A percentile compares a stretch with the other conserved stretches of the same genome.
These are phyloP conservation scores for Geopyxis carbonaria DNA, from an alignment of 495 filamentous ascomycete species.

Conservation along the genomic window DNA sequence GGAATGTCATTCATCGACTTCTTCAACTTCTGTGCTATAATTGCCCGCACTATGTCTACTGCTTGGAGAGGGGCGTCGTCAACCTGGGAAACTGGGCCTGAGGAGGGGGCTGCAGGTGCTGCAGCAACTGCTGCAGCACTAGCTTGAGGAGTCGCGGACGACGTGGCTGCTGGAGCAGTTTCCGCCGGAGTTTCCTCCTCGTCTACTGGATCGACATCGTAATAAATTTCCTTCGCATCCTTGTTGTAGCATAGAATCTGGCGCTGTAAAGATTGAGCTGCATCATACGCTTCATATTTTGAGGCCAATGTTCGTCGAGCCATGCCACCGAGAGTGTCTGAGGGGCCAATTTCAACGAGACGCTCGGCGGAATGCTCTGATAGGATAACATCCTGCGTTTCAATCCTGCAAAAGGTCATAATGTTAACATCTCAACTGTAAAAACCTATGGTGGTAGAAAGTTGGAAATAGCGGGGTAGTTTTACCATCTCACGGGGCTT, in stretches of 20 bases:
- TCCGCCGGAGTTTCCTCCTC: conserved; percentile 56
- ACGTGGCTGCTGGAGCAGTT: conserved; percentile 30
- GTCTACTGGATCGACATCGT: conserved; percentile 88
- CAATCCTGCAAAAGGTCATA: conserved; percentile 47
- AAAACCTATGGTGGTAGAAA: background rate
- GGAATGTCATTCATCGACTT: conserved; percentile 81
- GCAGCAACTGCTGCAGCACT: conserved; percentile 39
- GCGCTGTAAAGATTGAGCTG: conserved; percentile 81
- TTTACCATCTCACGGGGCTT: conserved; percentile 76
- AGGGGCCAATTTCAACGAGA: conserved; percentile 92
- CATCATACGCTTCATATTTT: conserved; percentile 98
- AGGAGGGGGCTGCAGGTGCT: conserved; percentile 35
- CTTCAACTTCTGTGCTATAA: conserved; percentile 98
- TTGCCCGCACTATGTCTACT: conserved; percentile 68
- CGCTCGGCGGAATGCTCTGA: conserved; percentile 89
- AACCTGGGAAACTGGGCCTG: conserved; percentile 76
- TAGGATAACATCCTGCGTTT: conserved; percentile 98
- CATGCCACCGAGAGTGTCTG: conserved; percentile 97
- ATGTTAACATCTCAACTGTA: background rate
- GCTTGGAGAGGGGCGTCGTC: conserved; percentile 75
- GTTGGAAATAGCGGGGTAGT: background rate
- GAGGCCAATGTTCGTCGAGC: conserved; percentile 86
- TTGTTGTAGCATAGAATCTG: conserved; percentile 99
- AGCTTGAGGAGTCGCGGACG: conserved; percentile 33
- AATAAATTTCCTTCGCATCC: conserved; percentile 98